A percentile compares a stretch with the other conserved stretches of the same genome.
Evolutionary conservation across 179 eudicot genomes (phyloP).

Genomic region (Beta lomatogona): DNA sequence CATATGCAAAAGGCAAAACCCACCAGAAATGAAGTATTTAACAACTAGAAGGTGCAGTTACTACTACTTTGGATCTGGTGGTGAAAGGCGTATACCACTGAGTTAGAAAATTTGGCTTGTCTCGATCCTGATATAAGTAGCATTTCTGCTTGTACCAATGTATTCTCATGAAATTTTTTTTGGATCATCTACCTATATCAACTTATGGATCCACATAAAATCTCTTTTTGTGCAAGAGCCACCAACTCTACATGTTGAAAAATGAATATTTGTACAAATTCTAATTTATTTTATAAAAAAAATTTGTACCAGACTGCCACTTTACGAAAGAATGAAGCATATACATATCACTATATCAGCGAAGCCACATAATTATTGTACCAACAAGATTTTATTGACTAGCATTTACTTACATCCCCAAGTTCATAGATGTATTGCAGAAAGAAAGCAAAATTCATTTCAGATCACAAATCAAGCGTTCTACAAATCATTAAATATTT

Average conservation of each 20-base stretch:
- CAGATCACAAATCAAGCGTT: background rate
- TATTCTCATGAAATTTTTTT: too few species aligned
- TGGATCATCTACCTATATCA: too few species aligned
- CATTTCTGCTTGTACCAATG: background rate
- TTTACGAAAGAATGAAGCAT: background rate
- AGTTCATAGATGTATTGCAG: background rate
- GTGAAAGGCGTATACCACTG: background rate
- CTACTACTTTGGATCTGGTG: background rate
- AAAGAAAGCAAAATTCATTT: background rate
- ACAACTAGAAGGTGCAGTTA: background rate
- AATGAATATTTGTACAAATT: background rate
- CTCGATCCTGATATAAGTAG: background rate
- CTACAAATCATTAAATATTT: background rate
- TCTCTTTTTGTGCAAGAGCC: too few species aligned
- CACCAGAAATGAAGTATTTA: background rate
- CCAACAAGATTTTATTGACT: background rate
- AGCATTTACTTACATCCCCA: background rate
- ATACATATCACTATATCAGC: background rate
- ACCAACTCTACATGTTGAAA: background rate
- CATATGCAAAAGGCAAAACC: background rate
- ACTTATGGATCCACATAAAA: too few species aligned
- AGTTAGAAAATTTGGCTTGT: background rate
- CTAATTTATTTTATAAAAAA: too few species aligned
- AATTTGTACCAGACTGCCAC: background rate
- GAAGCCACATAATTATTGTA: background rate